These are phyloP conservation scores for Xerocomellus amylosporus DNA, from an alignment of 768 basidiomycete genomes.

Conservation along the genomic window DNA sequence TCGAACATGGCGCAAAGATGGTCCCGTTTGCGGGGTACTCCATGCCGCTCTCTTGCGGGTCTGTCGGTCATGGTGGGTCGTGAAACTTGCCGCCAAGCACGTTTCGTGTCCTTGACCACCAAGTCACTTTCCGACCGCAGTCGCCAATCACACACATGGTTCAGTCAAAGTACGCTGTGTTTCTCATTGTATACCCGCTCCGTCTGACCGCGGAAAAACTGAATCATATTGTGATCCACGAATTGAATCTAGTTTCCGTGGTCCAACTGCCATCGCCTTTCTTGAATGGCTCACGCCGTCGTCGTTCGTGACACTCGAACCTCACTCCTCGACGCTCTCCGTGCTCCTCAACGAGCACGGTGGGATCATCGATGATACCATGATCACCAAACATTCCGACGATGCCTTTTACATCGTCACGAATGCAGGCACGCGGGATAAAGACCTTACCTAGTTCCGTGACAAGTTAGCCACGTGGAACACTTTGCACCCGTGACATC, in stretches of 20 bases:
- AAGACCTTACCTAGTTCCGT: constrained; percentile 78
- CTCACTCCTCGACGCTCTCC: constrained; percentile 82
- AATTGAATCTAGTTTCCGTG: neutral
- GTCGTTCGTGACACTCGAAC: constrained; percentile 60
- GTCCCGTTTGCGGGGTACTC: too few species aligned
- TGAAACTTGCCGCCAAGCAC: too few species aligned
- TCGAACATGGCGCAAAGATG: too few species aligned
- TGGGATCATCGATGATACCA: constrained; percentile 94
- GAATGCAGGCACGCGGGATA: constrained; percentile 83
- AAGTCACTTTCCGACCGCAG: constrained; percentile 41
- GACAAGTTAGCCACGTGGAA: constrained; percentile 79
- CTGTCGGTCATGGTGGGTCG: too few species aligned
- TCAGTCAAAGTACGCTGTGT: too few species aligned
- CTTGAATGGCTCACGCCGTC: constrained; percentile 90
- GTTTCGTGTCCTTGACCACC: too few species aligned
- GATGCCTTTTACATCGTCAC: constrained; percentile 93
- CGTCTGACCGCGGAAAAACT: neutral
- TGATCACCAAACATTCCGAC: constrained; percentile 76
- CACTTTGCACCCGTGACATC: neutral
- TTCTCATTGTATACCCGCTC: too few species aligned
- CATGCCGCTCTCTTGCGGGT: too few species aligned
- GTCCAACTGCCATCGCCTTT: constrained; percentile 65
- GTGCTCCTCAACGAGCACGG: constrained; percentile 86
- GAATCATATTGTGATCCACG: too few species aligned
- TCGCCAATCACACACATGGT: constrained; percentile 92